Base-by-base conservation (phyloP, 352 stramenopile genomes). In the Phytophthora constricta region DNA sequence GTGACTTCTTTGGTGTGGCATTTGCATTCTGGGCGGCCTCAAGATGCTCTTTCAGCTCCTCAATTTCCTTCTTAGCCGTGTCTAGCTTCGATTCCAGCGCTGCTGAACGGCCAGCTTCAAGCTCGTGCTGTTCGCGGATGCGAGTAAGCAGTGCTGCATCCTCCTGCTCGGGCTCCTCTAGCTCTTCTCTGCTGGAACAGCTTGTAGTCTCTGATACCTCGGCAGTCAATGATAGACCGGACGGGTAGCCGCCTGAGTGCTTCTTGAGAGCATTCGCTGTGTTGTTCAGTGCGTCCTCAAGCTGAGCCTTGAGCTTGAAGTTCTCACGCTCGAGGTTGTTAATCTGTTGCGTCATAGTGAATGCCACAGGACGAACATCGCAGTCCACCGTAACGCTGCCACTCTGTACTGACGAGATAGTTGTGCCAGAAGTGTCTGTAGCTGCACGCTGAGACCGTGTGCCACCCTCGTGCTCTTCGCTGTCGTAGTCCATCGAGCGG, bases 251-350 rank as follows among this genome's bases (percentile, higher is more conserved):
- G 4, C 57, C 43, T 4, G 68, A 68, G 46, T 72, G 68, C 4
- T 79, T 78, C 66, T 89, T 83, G 5, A 89, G 46, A 17, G 81
- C 73, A 20, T 65, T 74, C 22, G 68, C 43, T 47, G 67, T 65
- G 54, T 65, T 68, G 34, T 58, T 65, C 52, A 76, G 39, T 10
- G 77, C 64, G 9, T 65, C 73, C 28, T 70, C 67, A 11, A 93
- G 68, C 57, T 93, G 83, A 25, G 68, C 71, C n/a, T 84, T 79
- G 41, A 93, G 70, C 31, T 80, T 65, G 43, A 90, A 90, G 55
- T 93, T 93, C 55, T 93, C 85, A 0, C 85, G 81, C 50, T 93
- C 85, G 7, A 93, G 70, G 14, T 75, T 81, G 42, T 91, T 90
- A 25, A 93, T 51, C 65, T 93, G 85, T 65, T 91, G 81, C 4